phyloP scores from a whole-genome alignment of 2,329 filamentous ascomycete species.

The Fusarium mundagurra region DNA sequence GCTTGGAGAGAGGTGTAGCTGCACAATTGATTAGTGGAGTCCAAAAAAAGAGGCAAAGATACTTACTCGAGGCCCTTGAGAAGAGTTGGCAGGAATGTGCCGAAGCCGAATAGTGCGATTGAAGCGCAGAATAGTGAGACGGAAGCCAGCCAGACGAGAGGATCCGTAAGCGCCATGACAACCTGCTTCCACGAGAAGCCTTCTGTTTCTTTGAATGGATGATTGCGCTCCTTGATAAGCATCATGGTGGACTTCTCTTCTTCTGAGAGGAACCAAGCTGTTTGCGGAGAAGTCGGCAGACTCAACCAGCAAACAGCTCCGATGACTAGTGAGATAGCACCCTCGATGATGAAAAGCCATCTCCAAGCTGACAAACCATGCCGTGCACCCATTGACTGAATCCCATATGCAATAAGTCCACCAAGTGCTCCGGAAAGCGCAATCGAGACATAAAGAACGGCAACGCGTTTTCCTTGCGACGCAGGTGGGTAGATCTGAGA shows the following conservation, averaged over 20 bases:
- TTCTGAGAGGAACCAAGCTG: constrained; percentile 55
- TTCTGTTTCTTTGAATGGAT: not conserved
- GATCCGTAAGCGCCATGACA: constrained; percentile 36
- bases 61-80: constrained; percentile 47
- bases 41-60: rapidly evolving
- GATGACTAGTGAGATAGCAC: constrained; percentile 47
- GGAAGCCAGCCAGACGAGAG: constrained; percentile 47
- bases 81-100: constrained; percentile 50
- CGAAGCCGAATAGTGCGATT: constrained; percentile 49
- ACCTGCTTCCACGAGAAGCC: constrained; percentile 39
- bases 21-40: not conserved
- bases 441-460: constrained; percentile 46
- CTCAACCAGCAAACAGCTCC: constrained; percentile 49
- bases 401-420: constrained; percentile 43
- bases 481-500: constrained; percentile 6
- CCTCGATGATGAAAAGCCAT: constrained; percentile 62
- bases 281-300: constrained; percentile 57
- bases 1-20: constrained; percentile 43
- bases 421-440: constrained; percentile 46
- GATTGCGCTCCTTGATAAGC: constrained; percentile 29
- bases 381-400: constrained; percentile 55
- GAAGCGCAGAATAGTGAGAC: constrained; percentile 6
- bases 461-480: constrained; percentile 45
- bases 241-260: constrained; percentile 50
- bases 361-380: constrained; percentile 60